phyloP scores from a whole-genome alignment of 805 yeast species.

The Kuraishia ogatae region DNA sequence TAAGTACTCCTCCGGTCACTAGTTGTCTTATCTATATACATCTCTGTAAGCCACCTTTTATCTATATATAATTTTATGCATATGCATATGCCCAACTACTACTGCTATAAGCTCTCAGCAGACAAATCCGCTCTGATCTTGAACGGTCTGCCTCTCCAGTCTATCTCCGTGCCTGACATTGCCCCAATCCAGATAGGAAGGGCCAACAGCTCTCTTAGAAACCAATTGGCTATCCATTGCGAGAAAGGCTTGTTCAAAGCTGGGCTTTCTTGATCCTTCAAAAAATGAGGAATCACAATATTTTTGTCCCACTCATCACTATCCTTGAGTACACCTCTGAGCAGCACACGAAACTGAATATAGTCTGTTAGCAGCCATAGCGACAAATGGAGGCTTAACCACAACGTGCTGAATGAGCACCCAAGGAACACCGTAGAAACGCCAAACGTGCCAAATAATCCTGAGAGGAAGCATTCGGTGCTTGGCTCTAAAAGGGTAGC shows the following conservation, averaged over 20 bases:
- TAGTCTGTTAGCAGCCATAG: constrained; percentile 64
- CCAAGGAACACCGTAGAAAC: constrained; percentile 35
- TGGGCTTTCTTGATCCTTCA: constrained; percentile 2
- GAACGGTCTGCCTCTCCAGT: constrained; percentile 77
- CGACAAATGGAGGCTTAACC: constrained; percentile 43
- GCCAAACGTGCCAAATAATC: constrained; percentile 56
- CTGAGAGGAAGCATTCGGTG: constrained; percentile 68
- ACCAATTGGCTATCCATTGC: constrained; percentile 44
- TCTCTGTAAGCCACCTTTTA: background rate
- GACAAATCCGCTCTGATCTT: constrained; percentile 63
- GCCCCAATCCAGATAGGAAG: constrained; percentile 80
- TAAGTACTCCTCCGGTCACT: background rate
- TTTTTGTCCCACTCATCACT: background rate
- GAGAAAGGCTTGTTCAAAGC: constrained; percentile 6
- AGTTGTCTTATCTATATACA: background rate
- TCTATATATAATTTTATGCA: background rate
- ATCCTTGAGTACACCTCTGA: constrained; percentile 12
- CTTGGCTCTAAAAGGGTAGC: constrained; percentile 85
- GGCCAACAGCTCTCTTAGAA: constrained; percentile 62
- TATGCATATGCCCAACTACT: background rate
- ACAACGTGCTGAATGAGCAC: constrained; percentile 22
- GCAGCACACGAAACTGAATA: constrained; percentile 41
- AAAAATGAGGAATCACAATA: constrained; percentile 9
- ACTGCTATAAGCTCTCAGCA: constrained; percentile 37
- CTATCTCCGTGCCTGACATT: constrained; percentile 65